Evolutionary conservation across 2,329 filamentous ascomycete species (phyloP).

Genomic region (Akanthomyces uredinophilus): DNA sequence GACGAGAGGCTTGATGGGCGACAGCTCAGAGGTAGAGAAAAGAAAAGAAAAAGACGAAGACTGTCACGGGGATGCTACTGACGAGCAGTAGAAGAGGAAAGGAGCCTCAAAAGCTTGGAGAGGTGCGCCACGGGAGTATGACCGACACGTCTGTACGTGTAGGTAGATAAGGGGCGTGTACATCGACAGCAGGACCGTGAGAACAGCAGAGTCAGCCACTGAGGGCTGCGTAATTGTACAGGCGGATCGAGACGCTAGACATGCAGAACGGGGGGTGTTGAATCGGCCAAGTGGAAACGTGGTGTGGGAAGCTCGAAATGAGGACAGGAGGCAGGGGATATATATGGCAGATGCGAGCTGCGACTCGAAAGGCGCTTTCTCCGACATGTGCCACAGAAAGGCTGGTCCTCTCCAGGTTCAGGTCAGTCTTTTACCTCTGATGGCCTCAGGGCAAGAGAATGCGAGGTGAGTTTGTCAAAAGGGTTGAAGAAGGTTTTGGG

Average conservation of each 20-base stretch:
- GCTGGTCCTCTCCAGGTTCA: no score
- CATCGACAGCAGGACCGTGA: not conserved
- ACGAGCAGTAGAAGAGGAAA: not conserved
- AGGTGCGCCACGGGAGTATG: constrained; percentile 4
- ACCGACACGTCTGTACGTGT: constrained; percentile 1
- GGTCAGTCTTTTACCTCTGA: no score
- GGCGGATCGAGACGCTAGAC: not conserved
- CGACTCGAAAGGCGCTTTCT: not conserved
- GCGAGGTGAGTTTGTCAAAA: no score
- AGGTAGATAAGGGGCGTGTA: not conserved
- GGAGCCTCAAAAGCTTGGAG: constrained; percentile 2
- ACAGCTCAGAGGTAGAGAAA: not conserved
- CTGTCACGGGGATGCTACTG: not conserved
- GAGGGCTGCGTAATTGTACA: constrained; percentile 1
- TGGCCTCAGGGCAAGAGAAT: no score
- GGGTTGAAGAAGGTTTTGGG: no score
- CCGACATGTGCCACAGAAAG: not conserved
- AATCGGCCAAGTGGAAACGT: constrained; percentile 9
- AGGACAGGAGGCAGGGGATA: not conserved
- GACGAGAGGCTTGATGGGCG: not conserved
- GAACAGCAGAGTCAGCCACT: not conserved
- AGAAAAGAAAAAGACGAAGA: constrained; percentile 16
- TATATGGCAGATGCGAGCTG: not conserved
- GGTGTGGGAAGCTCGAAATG: constrained; percentile 12
- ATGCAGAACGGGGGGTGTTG: not conserved